Base-by-base conservation (phyloP, 106 monocot species). In the Iris macrosiphon region DNA sequence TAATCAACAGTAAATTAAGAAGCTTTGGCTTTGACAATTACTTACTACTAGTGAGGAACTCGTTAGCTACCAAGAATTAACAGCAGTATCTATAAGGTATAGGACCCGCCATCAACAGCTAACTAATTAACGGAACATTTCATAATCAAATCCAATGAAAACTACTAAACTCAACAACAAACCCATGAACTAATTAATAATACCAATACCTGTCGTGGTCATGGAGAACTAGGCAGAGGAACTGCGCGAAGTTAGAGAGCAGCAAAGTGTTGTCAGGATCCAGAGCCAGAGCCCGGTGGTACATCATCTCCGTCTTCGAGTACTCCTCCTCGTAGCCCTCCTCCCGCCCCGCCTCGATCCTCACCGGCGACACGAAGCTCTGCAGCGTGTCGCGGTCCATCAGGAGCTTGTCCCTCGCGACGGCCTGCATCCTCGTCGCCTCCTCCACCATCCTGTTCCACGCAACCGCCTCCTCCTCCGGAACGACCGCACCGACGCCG, bases 201-300 rank as follows among this genome's bases (percentile, higher is more conserved):
- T n/a, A 16, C 7, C 8, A 58, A 42, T 72, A 88, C 88, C 88
- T 79, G 31, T 79, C 69, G 29, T 65, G 60, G 51, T 88, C 82
- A 12, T 57, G 64, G 37, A 65, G 74, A 49, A 88, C 82, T 14
- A 61, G 49, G 53, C 62, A 75, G 65, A 88, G 78, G 72, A 88
- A 82, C 69, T 82, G 88, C 1, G 88, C 88, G 50, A 77, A 88
- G 61, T 88, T 88, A 42, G 68, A 28, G 20, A 88, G 75, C 41
- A 88, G 50, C 26, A 88, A 61, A 14, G 69, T 18, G 57, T 73
- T 75, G 15, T 82, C 40, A 10, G 88, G 79, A 8, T 88, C 78
- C 37, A 70, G 45, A 9, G 64, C 22, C 21, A 88, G 35, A 21
- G 75, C 60, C 10, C 18, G 44, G 45, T 66, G 56, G 68, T 88